Evolutionary conservation across 495 filamentous ascomycete species (phyloP).

Genomic region (Aspergillus avenaceus): DNA sequence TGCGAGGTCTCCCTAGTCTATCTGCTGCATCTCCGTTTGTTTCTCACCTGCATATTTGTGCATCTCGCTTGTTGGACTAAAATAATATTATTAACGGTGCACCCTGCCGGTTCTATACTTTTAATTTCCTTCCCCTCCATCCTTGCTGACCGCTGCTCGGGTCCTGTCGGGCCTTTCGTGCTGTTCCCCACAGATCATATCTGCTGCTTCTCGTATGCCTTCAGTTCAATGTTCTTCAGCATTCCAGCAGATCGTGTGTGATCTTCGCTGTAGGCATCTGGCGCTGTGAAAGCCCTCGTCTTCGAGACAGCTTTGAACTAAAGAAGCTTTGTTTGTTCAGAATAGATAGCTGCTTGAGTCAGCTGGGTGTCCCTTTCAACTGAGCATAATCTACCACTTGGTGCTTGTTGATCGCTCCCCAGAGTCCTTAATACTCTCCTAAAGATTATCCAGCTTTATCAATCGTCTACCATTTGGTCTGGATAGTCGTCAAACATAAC

Average conservation of each 20-base stretch:
- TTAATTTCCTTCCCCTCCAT: background rate
- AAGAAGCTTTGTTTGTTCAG: background rate
- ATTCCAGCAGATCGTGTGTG: conserved; percentile 11
- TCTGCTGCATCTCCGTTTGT: conserved; percentile 10
- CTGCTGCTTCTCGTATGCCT: background rate
- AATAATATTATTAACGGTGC: conserved; percentile 5
- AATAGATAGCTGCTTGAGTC: background rate
- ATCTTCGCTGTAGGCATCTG: conserved; percentile 6
- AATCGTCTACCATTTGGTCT: too few relatives aligned
- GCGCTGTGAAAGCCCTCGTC: conserved; percentile 6
- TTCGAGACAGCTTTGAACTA: background rate
- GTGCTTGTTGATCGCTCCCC: too few relatives aligned
- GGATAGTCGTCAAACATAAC: background rate
- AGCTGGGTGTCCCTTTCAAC: background rate
- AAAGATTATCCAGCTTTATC: too few relatives aligned
- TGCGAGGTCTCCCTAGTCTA: conserved; percentile 2
- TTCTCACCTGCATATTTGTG: conserved; percentile 18
- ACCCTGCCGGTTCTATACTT: conserved; percentile 1
- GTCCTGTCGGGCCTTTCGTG: conserved; percentile 1
- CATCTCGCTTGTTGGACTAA: conserved; percentile 6
- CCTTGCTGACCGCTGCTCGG: conserved; percentile 13
- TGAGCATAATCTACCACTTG: too few relatives aligned
- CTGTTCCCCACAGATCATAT: background rate
- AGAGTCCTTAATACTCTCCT: too few relatives aligned
- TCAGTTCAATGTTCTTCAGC: conserved; percentile 17